Evolutionary conservation across 108 stramenopile genomes (phyloP), one percentile per base, ranked within the genome.

Genomic region (Discostella pseudostelligera): DNA sequence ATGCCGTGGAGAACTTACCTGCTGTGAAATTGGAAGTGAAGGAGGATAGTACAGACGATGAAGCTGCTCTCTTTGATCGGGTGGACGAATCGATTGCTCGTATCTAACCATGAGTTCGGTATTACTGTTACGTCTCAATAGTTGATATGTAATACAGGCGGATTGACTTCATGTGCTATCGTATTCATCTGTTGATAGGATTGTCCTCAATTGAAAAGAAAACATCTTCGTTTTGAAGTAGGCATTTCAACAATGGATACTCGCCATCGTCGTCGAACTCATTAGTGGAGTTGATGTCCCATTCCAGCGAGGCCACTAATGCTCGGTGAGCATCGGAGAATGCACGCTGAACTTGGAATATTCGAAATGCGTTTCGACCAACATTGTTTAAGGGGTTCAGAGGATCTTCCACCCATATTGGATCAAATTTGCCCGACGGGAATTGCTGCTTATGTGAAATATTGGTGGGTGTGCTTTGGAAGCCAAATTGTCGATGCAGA

Each of bases 341-440:
- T 32, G 92, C 92, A 26, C 92, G 76, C 61, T 86, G 85, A 35
- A 93, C 86, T 72, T 90, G 89, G 63, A 88, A 83, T 40, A 96
- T 94, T 51, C 96, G 84, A 77, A 97, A 97, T 37, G 94, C 87
- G 65, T 97, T 97, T 21, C 95, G 70, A 35, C 95, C 95, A 36
- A 97, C 93, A 70, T 97, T 97, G 73, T 97, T 97, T 36, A 87
- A 81, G 22, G 83, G 61, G 42, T 83, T 81, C 37, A 97, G 67
- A 7, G 95, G 96, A 65, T 97, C 96, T 72, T 97, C 96, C 37
- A 96, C 89, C 80, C 88, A 94, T 29, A 97, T 78, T 8, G 95
- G 96, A 79, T 97, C 96, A 65, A 96, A 90, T 59, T 69, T 70
- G 10, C 79, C 74, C 40, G 78, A 74, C 13, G 69, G 74, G 29